Percentiles rank a stretch among this genome's conserved stretches.
phyloP scores from a whole-genome alignment of 2,329 filamentous ascomycete genomes.

The Colletotrichum lini region DNA sequence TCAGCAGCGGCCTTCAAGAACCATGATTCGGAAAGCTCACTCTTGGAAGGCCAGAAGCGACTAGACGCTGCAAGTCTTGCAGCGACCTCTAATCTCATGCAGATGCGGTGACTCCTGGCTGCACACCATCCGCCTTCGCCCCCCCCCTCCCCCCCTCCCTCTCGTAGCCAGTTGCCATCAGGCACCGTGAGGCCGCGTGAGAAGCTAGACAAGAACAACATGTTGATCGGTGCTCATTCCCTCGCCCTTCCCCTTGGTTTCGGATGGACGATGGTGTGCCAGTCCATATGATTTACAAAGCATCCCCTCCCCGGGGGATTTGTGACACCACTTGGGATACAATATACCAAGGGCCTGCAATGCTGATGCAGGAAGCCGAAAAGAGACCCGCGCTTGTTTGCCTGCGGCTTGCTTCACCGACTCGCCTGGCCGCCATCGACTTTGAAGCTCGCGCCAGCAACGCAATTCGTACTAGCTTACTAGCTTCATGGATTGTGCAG shows the following conservation, averaged over 20 bases:
- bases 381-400: conserved; percentile 12
- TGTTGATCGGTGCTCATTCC: neutral
- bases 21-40: conserved; percentile 6
- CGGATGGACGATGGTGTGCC: neutral
- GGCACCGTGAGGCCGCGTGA: too few relatives aligned
- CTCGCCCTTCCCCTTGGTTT: neutral
- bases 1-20: neutral
- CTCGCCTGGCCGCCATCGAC: neutral
- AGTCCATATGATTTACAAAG: neutral
- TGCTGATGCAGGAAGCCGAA: conserved; percentile 12
- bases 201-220: neutral
- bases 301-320: neutral
- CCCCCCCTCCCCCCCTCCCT: neutral
- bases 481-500: neutral
- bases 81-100: conserved; percentile 8
- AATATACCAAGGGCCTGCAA: neutral
- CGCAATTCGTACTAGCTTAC: conserved; percentile 16
- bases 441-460: conserved; percentile 6
- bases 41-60: conserved; percentile 19
- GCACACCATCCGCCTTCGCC: neutral
- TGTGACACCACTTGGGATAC: neutral
- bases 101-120: neutral
- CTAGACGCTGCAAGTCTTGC: conserved; percentile 4
- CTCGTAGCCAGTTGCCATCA: neutral
- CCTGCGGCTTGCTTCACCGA: neutral